Base-by-base conservation (phyloP, 2,329 filamentous ascomycete genomes). In the Lasiodiplodia hormozganensis region DNA sequence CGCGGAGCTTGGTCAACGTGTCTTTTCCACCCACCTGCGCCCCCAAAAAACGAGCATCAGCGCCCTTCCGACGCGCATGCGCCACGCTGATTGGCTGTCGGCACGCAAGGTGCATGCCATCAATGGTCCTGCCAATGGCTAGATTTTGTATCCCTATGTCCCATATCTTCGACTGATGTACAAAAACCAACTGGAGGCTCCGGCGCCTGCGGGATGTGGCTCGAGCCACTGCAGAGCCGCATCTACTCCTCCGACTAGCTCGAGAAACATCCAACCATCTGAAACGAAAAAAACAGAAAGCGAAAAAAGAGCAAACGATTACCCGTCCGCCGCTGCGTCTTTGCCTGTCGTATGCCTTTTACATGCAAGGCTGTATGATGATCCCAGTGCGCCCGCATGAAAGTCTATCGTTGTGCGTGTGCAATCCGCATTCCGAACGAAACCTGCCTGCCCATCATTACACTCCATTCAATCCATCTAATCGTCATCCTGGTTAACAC, bases 401-500 rank as follows among this genome's bases (percentile, higher is more conserved):
- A 64, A 36, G 23, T 64, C 60, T 64, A 64, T 64, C 60, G 60
- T 52, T 64, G 43, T 64, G 28, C 60, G 47, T 64, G 60, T 64
- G 60, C 60, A 64, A 64, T 52, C 60, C 60, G 60, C 60, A 64
- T 64, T 64, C 60, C 60, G 47, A 36, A 62, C 58, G 40, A 47
- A 60, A 47, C 57, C 14, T 58, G 18, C 53, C 53, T 34, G 34
- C 21, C 57, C 12, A 21, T 62, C 58, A 62, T 62, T 62, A 62
- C 47, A 36, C 23, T 31, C 16, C 36, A 62, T 3, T 16, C 58
- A 28, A 62, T 25, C 38, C 18, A 10, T 64, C 60, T 64, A 69
- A 67, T 68, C 68, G 62, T 82, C 80, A 23, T 83, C 79, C 70
- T 85, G 83, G 18, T 79, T 82, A 23, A 85, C 76, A 21, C 78